A percentile compares a stretch with the other conserved stretches of the same genome.
Evolutionary conservation across 306 rosid genomes (phyloP).

Genomic region (Geum urbanum): DNA sequence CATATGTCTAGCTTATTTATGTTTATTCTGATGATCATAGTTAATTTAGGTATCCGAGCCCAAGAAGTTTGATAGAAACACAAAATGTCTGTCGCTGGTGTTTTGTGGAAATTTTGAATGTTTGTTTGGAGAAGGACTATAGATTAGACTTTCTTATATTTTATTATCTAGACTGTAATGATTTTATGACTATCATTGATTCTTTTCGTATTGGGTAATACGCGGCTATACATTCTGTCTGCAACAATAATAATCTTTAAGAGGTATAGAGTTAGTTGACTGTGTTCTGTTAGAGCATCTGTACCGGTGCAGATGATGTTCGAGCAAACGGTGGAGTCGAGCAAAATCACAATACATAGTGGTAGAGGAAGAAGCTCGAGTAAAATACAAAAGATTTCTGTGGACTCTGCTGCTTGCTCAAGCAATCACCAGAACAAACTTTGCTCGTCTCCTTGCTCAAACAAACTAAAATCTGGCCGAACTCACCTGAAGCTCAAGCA

Average conservation of each 20-base stretch:
- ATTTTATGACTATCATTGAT: neutral
- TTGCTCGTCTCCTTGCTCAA: too few species aligned
- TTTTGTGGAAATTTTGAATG: neutral
- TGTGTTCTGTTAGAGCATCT: too few species aligned
- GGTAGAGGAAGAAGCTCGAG: too few species aligned
- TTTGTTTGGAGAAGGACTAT: neutral
- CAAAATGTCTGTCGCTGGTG: neutral
- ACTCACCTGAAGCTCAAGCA: too few species aligned
- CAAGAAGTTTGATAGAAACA: neutral
- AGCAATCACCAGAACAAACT: too few species aligned
- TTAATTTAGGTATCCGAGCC: constrained; percentile 4
- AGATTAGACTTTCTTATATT: neutral
- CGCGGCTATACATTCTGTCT: neutral
- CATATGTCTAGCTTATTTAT: neutral
- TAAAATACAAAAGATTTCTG: too few species aligned
- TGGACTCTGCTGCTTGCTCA: too few species aligned
- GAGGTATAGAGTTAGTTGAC: too few species aligned
- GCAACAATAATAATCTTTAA: neutral
- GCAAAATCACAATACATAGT: too few species aligned
- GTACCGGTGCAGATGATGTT: too few species aligned
- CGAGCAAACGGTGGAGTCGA: too few species aligned
- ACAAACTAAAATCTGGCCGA: too few species aligned
- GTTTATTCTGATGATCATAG: neutral
- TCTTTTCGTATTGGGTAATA: neutral
- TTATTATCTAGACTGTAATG: neutral